Evolutionary conservation across 345 rosid genomes (phyloP).

Genomic region (Clausena lansium): DNA sequence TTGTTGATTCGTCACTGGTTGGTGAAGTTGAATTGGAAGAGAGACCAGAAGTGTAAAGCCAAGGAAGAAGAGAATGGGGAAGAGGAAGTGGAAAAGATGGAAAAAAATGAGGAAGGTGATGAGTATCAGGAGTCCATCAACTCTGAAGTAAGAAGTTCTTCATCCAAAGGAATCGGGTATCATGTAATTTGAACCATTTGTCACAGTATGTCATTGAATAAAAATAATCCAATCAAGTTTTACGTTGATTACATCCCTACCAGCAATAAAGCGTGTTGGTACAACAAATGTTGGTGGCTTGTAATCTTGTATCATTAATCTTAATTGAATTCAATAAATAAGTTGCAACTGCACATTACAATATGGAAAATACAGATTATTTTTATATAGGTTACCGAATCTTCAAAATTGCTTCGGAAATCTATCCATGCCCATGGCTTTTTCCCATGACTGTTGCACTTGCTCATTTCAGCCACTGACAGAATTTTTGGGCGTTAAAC

Average conservation of each 20-base stretch:
- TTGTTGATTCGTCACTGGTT: slow-evolving; percentile 6
- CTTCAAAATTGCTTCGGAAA: neutral
- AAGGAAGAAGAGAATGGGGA: neutral
- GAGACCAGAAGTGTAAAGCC: neutral
- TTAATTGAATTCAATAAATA: too few relatives aligned
- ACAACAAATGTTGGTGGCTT: too few relatives aligned
- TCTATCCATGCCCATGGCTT: neutral
- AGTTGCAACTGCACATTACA: neutral
- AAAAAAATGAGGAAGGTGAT: neutral
- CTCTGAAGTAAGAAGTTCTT: neutral
- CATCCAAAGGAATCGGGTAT: neutral
- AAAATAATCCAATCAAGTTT: too few relatives aligned
- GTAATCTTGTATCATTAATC: too few relatives aligned
- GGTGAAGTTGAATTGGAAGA: slow-evolving; percentile 20
- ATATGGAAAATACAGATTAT: neutral
- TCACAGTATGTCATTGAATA: too few relatives aligned
- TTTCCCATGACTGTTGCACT: too few relatives aligned
- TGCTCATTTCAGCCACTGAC: neutral
- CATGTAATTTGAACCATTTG: neutral
- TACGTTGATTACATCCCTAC: too few relatives aligned
- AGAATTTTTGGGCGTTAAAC: neutral
- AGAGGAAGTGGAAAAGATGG: too few relatives aligned
- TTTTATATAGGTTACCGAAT: neutral
- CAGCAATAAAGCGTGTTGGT: too few relatives aligned
- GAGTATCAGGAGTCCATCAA: too few relatives aligned